A percentile compares a stretch with the other conserved stretches of the same genome.
These are phyloP conservation scores for Cryptococcus jaspeensis DNA, from an alignment of 1,284 basidiomycete species.

Conservation along the genomic window DNA sequence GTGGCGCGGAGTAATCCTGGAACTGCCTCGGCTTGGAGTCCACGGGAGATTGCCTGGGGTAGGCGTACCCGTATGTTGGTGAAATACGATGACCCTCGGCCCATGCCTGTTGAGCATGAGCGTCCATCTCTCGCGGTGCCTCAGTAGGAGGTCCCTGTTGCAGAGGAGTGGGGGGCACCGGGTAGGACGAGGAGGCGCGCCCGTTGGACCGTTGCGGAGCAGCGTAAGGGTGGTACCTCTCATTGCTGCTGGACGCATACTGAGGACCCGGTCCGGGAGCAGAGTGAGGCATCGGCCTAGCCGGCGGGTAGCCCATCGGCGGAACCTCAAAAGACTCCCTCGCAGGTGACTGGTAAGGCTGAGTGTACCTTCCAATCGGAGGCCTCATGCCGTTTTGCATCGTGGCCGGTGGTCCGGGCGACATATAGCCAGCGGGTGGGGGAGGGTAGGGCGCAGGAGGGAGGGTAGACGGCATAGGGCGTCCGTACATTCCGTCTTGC, in stretches of 20 bases:
- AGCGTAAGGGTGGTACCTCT: slow-evolving; percentile 15
- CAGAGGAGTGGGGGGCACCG: background rate
- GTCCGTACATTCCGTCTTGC: slow-evolving; percentile 4
- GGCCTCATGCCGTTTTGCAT: background rate
- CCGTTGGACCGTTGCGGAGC: slow-evolving; percentile 1
- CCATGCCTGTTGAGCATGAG: background rate
- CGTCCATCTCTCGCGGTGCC: background rate
- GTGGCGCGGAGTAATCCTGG: background rate
- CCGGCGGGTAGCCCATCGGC: background rate
- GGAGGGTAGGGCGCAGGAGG: slow-evolving; percentile 17
- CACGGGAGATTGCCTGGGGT: slow-evolving; percentile 2
- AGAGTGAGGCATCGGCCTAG: background rate
- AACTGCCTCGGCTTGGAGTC: background rate
- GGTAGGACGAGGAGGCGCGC: slow-evolving; percentile 6
- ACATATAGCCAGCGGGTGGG: slow-evolving; percentile 3
- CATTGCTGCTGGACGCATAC: background rate
- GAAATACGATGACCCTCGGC: slow-evolving; percentile 1
- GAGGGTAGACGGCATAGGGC: slow-evolving; percentile 2
- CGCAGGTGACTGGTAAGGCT: slow-evolving; percentile 3
- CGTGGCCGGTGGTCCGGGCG: background rate
- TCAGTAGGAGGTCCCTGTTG: background rate
- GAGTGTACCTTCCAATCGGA: slow-evolving; percentile 13
- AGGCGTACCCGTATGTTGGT: slow-evolving; percentile 12
- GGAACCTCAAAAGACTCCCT: background rate
- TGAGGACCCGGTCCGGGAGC: background rate